These are phyloP conservation scores for Colletotrichum sp. DNA, from an alignment of 2,329 filamentous ascomycete species.

Conservation along the genomic window DNA sequence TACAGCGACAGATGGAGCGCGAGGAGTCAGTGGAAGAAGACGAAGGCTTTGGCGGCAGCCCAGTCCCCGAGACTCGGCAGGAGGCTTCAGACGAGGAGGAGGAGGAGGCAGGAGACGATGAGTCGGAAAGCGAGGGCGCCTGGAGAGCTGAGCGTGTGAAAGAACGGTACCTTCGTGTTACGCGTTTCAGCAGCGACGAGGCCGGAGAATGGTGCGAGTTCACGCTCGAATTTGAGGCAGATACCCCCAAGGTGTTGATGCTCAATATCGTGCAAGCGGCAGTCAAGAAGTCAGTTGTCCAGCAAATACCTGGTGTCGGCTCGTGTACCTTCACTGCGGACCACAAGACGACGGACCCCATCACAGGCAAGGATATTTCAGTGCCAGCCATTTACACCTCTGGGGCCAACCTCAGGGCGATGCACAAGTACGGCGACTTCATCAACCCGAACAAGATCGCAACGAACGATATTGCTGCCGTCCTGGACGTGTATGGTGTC, in stretches of 20 bases:
- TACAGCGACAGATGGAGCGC: conserved; percentile 67
- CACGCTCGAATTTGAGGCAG: conserved; percentile 80
- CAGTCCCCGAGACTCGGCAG: conserved; percentile 34
- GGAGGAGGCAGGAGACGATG: conserved; percentile 47
- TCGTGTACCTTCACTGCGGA: conserved; percentile 71
- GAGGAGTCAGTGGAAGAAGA: conserved; percentile 59
- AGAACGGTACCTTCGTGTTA: conserved; percentile 69
- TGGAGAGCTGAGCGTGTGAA: conserved; percentile 68
- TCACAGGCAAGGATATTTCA: conserved; percentile 52
- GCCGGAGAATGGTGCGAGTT: conserved; percentile 79
- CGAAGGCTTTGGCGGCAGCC: conserved; percentile 57
- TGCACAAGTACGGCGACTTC: conserved; percentile 86
- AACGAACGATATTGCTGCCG: conserved; percentile 91
- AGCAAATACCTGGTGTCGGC: conserved; percentile 81
- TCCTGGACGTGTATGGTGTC: conserved; percentile 87
- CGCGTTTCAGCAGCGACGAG: conserved; percentile 81
- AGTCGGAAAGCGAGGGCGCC: conserved; percentile 34
- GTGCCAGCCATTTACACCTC: conserved; percentile 74
- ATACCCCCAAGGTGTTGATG: conserved; percentile 90
- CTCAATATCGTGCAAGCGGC: conserved; percentile 87
- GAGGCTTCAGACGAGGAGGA: conserved; percentile 37
- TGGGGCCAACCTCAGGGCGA: conserved; percentile 87
- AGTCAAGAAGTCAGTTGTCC: conserved; percentile 79
- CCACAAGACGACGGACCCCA: conserved; percentile 56
- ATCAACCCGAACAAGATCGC: conserved; percentile 86